Base-by-base conservation (phyloP, 2,329 filamentous ascomycete species). In the Xylariaceae sp. region DNA sequence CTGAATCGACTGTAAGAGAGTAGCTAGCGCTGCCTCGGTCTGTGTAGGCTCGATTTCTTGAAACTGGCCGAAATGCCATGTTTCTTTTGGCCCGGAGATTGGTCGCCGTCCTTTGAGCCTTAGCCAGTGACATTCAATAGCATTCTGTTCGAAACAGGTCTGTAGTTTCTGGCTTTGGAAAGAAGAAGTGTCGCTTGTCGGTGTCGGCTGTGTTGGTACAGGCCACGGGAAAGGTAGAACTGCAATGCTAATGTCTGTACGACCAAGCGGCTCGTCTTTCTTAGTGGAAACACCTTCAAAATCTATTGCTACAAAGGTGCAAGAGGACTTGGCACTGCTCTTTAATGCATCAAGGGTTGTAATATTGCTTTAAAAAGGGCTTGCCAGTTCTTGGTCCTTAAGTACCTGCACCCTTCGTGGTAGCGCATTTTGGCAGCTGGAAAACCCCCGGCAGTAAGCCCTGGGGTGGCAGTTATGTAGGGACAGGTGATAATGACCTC, bases 231-330 rank as follows among this genome's bases (percentile, higher is more conserved):
- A 49, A 37, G 41, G 20, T 11, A 51, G 8, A 33, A 45, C 47
- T 16, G 43, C 51, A 42, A 58, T 43, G 49, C 55, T 47, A n/a
- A 58, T 53, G 33, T 58, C 52, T 40, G 43, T 50, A 7, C 47
- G 16, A 23, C 37, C 20, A 16, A 58, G 37, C 43, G 39, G 41
- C 23, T 48, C 42, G 40, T 11, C 29, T 15, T 30, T 21, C 7
- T 45, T 32, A 10, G 30, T 32, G 15, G 18, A 33, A 33, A 53
- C 18, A 32, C 56, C 48, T 24, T 59, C 53, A 6, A 53, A 56
- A 27, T 59, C 56, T 43, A 59, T 50, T 33, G 48, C 52, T 18
- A 56, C 41, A 20, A 56, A 58, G 6, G 44, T 53, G 10, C 36
- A 55, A 18, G 50, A 18, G 24, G 52, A 55, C 37, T 43, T 49